phyloP scores from a whole-genome alignment of 2,329 filamentous ascomycete genomes.

The Fusarium beomiforme region DNA sequence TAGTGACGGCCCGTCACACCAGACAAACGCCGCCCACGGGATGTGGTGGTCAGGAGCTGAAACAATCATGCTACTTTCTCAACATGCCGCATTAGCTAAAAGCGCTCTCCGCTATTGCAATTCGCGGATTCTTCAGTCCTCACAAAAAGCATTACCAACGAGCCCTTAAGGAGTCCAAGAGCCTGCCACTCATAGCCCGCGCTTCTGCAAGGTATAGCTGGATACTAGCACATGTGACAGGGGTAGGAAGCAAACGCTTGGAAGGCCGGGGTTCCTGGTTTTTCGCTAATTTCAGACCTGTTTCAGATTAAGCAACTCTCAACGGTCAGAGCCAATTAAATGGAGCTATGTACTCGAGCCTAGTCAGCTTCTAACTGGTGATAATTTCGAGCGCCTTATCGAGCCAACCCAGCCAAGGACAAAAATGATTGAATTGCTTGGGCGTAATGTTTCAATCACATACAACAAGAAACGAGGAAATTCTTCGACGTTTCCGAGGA shows the following conservation, averaged over 20 bases:
- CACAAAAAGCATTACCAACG: not conserved
- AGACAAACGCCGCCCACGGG: not conserved
- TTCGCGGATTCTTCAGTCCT: not conserved
- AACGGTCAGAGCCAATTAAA: conserved; percentile 26
- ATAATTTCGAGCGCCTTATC: not conserved
- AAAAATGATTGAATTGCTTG: not conserved
- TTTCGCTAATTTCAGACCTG: conserved; percentile 29
- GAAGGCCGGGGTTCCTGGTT: not conserved
- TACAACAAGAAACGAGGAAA: conserved; percentile 8
- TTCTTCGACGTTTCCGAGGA: not conserved
- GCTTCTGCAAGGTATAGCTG: conserved; percentile 34
- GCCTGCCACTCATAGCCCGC: conserved; percentile 1
- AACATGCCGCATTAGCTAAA: not conserved
- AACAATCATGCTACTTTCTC: not conserved
- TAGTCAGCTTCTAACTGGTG: conserved; percentile 7
- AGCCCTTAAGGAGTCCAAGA: conserved; percentile 3
- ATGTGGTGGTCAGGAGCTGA: conserved; percentile 6
- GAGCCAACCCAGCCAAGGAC: not conserved
- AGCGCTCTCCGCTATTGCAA: not conserved
- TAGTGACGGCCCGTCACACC: not conserved
- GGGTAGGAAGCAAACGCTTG: not conserved
- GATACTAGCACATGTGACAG: conserved; percentile 20
- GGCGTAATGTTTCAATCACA: conserved; percentile 7
- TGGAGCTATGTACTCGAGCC: not conserved
- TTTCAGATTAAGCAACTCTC: conserved; percentile 27